Conservation (phyloP, 2,329 filamentous ascomycete species). For the Cryphonectria japonica region DNA sequence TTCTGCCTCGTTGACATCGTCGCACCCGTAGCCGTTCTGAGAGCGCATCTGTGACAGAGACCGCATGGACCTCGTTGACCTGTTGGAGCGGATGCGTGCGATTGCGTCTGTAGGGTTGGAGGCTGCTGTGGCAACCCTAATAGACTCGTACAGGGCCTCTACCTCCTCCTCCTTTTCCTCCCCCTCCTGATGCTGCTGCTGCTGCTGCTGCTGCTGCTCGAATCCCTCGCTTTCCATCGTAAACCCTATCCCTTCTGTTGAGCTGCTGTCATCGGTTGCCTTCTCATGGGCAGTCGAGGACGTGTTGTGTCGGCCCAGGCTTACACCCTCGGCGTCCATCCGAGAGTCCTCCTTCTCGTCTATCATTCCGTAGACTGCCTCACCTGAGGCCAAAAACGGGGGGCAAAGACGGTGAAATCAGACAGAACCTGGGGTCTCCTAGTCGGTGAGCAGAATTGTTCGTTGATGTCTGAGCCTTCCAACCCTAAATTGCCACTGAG, state of each 20-base stretch:
- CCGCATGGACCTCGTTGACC: conserved; percentile 14
- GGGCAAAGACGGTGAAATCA: neutral
- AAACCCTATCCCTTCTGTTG: conserved; percentile 18
- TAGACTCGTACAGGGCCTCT: conserved; percentile 34
- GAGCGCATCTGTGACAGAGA: conserved; percentile 42
- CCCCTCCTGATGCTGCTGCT: too few relatives aligned
- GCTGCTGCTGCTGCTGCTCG: neutral
- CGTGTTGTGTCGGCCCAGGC: conserved; percentile 1
- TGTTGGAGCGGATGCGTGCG: conserved; percentile 21
- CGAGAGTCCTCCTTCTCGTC: conserved; percentile 4
- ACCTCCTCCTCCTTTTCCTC: neutral
- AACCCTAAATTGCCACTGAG: neutral
- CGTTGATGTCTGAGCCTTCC: neutral
- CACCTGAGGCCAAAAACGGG: neutral
- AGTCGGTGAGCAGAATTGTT: neutral
- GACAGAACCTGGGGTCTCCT: neutral
- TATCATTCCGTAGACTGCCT: conserved; percentile 28
- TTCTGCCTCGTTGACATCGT: conserved; percentile 34
- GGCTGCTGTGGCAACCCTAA: conserved; percentile 30
- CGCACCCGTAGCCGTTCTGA: conserved; percentile 50
- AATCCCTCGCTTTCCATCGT: conserved; percentile 18
- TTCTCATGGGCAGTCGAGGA: conserved; percentile 25
- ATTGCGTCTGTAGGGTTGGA: conserved; percentile 20
- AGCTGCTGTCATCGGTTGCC: conserved; percentile 22
- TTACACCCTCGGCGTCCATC: neutral